These are phyloP conservation scores for Cardamine occulta DNA, from an alignment of 345 rosid species.

Conservation along the genomic window DNA sequence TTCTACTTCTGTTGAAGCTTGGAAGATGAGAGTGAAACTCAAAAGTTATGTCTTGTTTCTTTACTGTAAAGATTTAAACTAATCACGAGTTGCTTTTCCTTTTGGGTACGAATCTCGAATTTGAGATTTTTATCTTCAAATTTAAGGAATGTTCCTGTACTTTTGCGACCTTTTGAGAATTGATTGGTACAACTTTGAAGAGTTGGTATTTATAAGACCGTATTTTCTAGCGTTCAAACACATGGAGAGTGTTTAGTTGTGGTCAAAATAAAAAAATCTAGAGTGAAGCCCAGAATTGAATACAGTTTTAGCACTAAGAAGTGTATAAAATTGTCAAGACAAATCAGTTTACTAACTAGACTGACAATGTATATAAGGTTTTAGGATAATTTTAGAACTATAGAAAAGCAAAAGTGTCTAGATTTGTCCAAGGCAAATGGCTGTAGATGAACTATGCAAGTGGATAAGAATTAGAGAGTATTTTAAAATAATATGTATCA, in stretches of 20 bases:
- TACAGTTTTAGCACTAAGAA: background rate
- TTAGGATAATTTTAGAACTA: background rate
- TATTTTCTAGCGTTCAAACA: background rate
- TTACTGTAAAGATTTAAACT: constrained; percentile 31
- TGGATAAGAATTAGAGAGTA: background rate
- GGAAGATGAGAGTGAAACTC: constrained; percentile 7
- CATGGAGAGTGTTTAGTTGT: background rate
- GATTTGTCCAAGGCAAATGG: background rate
- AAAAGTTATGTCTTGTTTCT: constrained; percentile 22
- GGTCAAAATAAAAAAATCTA: no score
- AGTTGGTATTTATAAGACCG: background rate
- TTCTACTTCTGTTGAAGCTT: constrained; percentile 11
- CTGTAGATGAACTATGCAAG: background rate
- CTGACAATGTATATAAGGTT: background rate
- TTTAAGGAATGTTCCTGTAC: background rate
- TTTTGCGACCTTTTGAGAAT: constrained; percentile 16
- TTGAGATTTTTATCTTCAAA: constrained; percentile 5
- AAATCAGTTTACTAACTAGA: background rate
- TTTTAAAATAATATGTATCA: background rate
- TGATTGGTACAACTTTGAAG: background rate
- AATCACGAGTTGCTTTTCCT: constrained; percentile 24
- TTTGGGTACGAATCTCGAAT: constrained; percentile 1
- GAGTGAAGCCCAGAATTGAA: background rate
- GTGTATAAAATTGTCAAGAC: background rate
- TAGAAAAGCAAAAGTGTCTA: background rate